Evolutionary conservation across 2,329 filamentous ascomycete species (phyloP).

Genomic region (Diaporthe nobilis): DNA sequence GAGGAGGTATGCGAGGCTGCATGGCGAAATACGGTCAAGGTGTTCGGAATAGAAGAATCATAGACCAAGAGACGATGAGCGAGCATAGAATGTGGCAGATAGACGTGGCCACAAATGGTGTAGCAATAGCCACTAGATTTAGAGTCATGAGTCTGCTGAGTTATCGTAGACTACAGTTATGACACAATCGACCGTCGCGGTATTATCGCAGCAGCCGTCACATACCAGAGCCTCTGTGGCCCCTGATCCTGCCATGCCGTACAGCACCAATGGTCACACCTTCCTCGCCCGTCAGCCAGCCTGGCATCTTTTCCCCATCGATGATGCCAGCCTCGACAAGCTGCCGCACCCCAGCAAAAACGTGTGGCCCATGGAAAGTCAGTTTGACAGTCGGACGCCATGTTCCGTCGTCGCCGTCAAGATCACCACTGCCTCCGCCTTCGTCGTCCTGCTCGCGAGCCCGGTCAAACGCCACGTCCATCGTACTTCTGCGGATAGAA

Average conservation of each 20-base stretch:
- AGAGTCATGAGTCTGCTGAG: background rate
- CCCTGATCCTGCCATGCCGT: constrained; percentile 74
- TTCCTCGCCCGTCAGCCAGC: constrained; percentile 92
- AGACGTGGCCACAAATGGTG: background rate
- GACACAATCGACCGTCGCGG: constrained; percentile 24
- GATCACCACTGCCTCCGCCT: constrained; percentile 46
- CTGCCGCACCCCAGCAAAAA: constrained; percentile 84
- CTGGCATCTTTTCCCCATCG: constrained; percentile 84
- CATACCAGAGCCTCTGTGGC: constrained; percentile 69
- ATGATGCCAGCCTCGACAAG: constrained; percentile 83
- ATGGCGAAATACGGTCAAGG: constrained; percentile 84
- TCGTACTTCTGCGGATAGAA: constrained; percentile 50
- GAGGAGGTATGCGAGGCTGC: constrained; percentile 89
- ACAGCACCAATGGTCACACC: constrained; percentile 82
- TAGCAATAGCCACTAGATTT: background rate
- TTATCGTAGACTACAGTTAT: constrained; percentile 37
- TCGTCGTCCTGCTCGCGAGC: constrained; percentile 48
- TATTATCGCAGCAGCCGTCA: constrained; percentile 44
- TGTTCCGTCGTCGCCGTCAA: constrained; percentile 47
- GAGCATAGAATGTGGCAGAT: constrained; percentile 37
- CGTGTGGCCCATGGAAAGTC: constrained; percentile 81
- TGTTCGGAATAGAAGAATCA: constrained; percentile 78
- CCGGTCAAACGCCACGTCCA: constrained; percentile 53
- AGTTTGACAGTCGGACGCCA: constrained; percentile 75
- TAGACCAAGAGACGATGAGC: constrained; percentile 47